Evolutionary conservation across 1,139 yeast genomes (phyloP).

Genomic region (Blastobotrys aristatus): DNA sequence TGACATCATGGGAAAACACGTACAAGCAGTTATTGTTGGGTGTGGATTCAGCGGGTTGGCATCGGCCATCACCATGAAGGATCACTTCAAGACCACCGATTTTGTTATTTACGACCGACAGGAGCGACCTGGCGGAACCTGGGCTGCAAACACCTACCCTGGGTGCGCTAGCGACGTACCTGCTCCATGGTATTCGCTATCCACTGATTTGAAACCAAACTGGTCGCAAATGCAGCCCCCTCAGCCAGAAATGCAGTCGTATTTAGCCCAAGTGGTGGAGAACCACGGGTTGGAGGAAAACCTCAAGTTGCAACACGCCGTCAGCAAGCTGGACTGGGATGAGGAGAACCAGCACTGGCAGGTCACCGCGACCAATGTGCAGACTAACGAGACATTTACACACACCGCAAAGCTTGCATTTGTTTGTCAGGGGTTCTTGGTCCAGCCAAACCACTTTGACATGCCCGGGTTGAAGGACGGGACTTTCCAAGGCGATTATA

Average conservation of each 20-base stretch:
- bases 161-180: constrained; percentile 30
- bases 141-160: constrained; percentile 28
- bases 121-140: constrained; percentile 32
- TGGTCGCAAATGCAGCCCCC: constrained; percentile 26
- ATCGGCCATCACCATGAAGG: constrained; percentile 20
- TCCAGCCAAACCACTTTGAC: constrained; percentile 23
- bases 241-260: constrained; percentile 24
- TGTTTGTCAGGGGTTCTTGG: constrained; percentile 24
- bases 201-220: constrained; percentile 28
- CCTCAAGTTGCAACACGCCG: constrained; percentile 18
- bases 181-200: constrained; percentile 27
- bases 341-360: constrained; percentile 23
- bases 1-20: too few relatives aligned
- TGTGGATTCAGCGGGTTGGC: constrained; percentile 38
- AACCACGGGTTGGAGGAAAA: constrained; percentile 23
- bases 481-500: constrained; percentile 28
- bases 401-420: constrained; percentile 21
- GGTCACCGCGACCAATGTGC: constrained; percentile 16
- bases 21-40: constrained; percentile 30
- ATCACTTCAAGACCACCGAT: constrained; percentile 37
- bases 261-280: constrained; percentile 23
- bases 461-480: constrained; percentile 23
- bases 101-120: constrained; percentile 31
- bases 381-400: constrained; percentile 26
- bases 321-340: constrained; percentile 28